Evolutionary conservation across 1,139 yeast species (phyloP).

Genomic region (Taphrina deformans): DNA sequence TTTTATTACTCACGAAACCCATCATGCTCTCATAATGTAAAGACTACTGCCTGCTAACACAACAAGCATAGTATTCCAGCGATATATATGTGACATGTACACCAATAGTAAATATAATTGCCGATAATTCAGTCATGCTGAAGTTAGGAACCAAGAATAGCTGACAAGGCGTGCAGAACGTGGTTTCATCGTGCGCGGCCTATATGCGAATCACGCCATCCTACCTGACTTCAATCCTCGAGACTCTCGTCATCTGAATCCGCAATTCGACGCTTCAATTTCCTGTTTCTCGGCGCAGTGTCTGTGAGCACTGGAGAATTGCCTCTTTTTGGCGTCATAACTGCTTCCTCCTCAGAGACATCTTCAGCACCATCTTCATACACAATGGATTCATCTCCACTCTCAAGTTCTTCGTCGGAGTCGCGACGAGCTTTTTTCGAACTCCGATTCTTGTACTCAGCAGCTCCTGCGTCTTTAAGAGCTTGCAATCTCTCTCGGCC

Average conservation of each 20-base stretch:
- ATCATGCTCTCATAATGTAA: too few relatives aligned
- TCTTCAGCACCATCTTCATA: constrained; percentile 42
- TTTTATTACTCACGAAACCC: too few relatives aligned
- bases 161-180: too few relatives aligned
- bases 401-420: constrained; percentile 44
- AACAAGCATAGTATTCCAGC: too few relatives aligned
- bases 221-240: neutral
- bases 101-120: too few relatives aligned
- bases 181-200: too few relatives aligned
- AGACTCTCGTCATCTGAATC: constrained; percentile 8
- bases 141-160: too few relatives aligned
- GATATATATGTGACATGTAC: too few relatives aligned
- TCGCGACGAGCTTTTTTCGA: constrained; percentile 29
- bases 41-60: too few relatives aligned
- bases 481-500: constrained; percentile 60
- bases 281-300: neutral
- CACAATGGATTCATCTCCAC: constrained; percentile 35
- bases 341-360: constrained; percentile 41
- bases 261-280: constrained; percentile 8
- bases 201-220: too few relatives aligned
- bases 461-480: constrained; percentile 60
- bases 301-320: neutral
- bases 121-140: too few relatives aligned
- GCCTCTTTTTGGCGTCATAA: constrained; percentile 4
- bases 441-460: constrained; percentile 48